Percentiles rank a stretch among this genome's conserved stretches.
These are phyloP conservation scores for Pyrenochaeta sp. DNA, from an alignment of 2,329 filamentous ascomycete species.

Conservation along the genomic window DNA sequence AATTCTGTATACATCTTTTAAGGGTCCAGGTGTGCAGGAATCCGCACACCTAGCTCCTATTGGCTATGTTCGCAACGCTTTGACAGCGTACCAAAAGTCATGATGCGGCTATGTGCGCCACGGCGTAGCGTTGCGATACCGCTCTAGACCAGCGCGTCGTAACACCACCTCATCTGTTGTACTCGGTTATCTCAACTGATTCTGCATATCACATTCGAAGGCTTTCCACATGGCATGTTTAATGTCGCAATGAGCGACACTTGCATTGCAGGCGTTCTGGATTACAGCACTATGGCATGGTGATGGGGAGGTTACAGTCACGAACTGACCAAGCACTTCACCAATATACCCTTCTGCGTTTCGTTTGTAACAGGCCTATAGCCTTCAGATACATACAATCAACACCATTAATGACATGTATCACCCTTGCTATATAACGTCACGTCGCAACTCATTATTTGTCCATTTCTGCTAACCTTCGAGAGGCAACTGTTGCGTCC, in stretches of 20 bases:
- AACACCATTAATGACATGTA: constrained; percentile 6
- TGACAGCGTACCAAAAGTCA: constrained; percentile 5
- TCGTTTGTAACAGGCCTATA: constrained; percentile 8
- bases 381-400: constrained; percentile 6
- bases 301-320: constrained; percentile 1
- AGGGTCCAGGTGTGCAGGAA: not conserved
- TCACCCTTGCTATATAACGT: not conserved
- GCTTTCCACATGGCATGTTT: constrained; percentile 6
- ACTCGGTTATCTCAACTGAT: constrained; percentile 5
- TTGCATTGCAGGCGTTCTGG: constrained; percentile 14
- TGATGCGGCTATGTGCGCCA: constrained; percentile 1
- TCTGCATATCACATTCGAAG: constrained; percentile 12
- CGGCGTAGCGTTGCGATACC: not conserved
- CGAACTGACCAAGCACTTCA: not conserved
- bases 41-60: not conserved
- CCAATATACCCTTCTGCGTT: constrained; percentile 17
- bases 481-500: not conserved
- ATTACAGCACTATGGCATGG: constrained; percentile 6
- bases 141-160: constrained; percentile 4
- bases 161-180: constrained; percentile 10
- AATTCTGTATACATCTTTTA: not conserved
- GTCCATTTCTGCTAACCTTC: not conserved
- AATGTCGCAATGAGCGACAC: constrained; percentile 8
- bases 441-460: not conserved
- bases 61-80: not conserved